These are phyloP conservation scores for Carnegiea gigantea DNA, from an alignment of 179 eudicot genomes.

Conservation along the genomic window DNA sequence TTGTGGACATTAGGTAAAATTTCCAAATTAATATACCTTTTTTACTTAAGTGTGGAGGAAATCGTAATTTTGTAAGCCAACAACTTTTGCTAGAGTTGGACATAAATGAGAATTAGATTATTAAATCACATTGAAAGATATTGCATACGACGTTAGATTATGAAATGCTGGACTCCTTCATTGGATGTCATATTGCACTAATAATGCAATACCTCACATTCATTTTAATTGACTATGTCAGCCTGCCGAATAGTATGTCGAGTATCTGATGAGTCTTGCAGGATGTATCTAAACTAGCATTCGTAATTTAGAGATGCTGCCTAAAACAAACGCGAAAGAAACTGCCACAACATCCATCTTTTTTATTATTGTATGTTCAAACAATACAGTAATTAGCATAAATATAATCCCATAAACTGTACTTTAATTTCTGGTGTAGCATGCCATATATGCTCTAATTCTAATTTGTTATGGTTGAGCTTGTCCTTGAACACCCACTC, in stretches of 20 bases:
- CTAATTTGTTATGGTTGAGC: no score
- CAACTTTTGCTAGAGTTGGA: neutral
- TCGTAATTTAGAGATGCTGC: neutral
- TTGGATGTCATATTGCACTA: neutral
- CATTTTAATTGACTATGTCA: no score
- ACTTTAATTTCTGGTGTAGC: neutral
- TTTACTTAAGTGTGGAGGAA: neutral
- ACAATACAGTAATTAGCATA: neutral
- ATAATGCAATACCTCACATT: no score
- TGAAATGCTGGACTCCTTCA: neutral
- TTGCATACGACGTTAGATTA: neutral
- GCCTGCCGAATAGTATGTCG: neutral
- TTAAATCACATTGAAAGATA: neutral
- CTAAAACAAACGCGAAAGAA: neutral
- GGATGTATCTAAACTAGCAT: neutral
- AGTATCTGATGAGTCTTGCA: neutral
- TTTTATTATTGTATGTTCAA: neutral
- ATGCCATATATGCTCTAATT: neutral
- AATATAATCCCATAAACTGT: neutral
- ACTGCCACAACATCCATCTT: neutral
- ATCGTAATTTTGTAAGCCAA: neutral
- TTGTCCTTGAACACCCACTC: neutral
- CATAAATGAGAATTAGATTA: neutral
- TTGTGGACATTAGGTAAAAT: neutral
- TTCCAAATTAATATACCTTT: neutral